These are phyloP conservation scores for Parachaetomium inaequale DNA, from an alignment of 495 filamentous ascomycete genomes.

Conservation along the genomic window DNA sequence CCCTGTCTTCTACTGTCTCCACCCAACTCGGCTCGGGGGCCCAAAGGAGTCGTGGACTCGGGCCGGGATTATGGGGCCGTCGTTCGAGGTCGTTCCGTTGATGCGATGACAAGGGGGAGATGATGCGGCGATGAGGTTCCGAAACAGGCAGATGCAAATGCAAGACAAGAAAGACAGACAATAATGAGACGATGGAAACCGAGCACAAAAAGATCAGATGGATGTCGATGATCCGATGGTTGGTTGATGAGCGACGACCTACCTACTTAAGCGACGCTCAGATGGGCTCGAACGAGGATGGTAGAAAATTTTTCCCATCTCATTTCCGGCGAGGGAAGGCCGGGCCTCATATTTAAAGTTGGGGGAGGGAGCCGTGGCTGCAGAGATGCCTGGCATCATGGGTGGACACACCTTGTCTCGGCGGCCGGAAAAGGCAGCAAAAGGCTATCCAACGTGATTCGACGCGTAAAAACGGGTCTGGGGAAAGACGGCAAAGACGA, in stretches of 20 bases:
- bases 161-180: slow-evolving; percentile 10
- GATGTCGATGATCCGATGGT: slow-evolving; percentile 19
- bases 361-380: slow-evolving; percentile 20
- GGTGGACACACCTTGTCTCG: slow-evolving; percentile 19
- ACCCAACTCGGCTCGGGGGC: slow-evolving; percentile 4
- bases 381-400: slow-evolving; percentile 31
- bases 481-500: slow-evolving; percentile 10
- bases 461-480: slow-evolving; percentile 25
- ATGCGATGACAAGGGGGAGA: not conserved
- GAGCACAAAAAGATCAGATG: slow-evolving; percentile 18
- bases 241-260: slow-evolving; percentile 18
- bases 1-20: not conserved
- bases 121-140: not conserved
- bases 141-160: slow-evolving; percentile 2
- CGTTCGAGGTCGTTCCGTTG: not conserved
- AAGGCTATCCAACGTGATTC: slow-evolving; percentile 28
- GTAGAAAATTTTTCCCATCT: slow-evolving; percentile 16
- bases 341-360: slow-evolving; percentile 27
- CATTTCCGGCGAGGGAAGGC: slow-evolving; percentile 15
- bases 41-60: slow-evolving; percentile 7
- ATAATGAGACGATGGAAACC: slow-evolving; percentile 13
- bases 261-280: slow-evolving; percentile 21
- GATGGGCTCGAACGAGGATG: slow-evolving; percentile 16
- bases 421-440: slow-evolving; percentile 26
- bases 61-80: not conserved